Base-by-base conservation (phyloP, 2,329 filamentous ascomycete species). In the Aspergillus fumigatus region DNA sequence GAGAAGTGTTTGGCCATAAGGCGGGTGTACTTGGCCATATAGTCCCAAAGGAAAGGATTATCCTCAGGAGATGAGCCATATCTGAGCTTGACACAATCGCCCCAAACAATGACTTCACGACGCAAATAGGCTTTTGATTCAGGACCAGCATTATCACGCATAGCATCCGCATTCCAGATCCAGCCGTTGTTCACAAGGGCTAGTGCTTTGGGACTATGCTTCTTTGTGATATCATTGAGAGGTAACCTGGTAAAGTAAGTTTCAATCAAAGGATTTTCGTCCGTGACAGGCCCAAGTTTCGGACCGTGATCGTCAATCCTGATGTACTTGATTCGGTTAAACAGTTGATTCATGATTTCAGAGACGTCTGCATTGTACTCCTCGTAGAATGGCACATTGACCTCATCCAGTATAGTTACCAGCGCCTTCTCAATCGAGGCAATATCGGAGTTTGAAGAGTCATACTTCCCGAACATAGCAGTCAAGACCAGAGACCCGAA, bases 131-230 rank as follows among this genome's bases (percentile, higher is more conserved):
- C 92, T 55, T 88, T 87, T 8, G 93, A 96, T 49, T 89, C 81
- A 0, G 92, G 88, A 0, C 95, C 95, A 29, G 94, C 94, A 68
- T 97, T 94, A 76, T 99, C 94, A 47, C 90, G 83, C 74, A 97
- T 83, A 1, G 94, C 93, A 75, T 97, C 95, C 5, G 93, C 93
- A 57, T 90, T 93, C 94, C 94, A 99, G 8, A 99, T 92, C 94
- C 94, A 99, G 47, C 94, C 94, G 69, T 99, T 99, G 75, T 97
- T 97, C 43, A 88, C 92, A 52, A 99, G 77, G 2, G 90, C 90
- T 48, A 96, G 81, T 47, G 92, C 88, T 56, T 88, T 87, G 1
- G 86, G 81, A 56, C 86, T 86, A 67, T 95, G 88, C 67, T 90
- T 87, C 59, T 85, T 82, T 0, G 94, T 96, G 10, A 82, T 84